Evolutionary conservation across 2,329 filamentous ascomycete species (phyloP).

Genomic region (Calycina herbarum): DNA sequence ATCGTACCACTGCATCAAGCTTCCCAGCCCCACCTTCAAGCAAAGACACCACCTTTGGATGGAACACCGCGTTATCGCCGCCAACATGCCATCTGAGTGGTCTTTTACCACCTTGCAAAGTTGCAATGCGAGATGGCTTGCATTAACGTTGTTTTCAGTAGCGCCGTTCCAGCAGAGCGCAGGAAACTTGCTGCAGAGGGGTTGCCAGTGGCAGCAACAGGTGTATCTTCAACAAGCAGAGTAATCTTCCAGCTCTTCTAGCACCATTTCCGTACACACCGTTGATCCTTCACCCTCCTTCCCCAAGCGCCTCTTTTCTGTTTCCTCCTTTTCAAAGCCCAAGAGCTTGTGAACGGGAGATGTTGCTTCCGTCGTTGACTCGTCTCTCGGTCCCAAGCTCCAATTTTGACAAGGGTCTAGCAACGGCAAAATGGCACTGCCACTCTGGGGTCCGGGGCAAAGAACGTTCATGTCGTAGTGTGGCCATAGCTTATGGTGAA

Average conservation of each 20-base stretch:
- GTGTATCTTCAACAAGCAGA: not conserved
- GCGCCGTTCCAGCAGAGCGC: not conserved
- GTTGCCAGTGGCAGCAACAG: not conserved
- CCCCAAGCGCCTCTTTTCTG: not conserved
- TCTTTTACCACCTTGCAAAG: not conserved
- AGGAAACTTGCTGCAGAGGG: not conserved
- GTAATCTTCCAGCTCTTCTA: not conserved
- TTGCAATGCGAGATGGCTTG: conserved; percentile 6
- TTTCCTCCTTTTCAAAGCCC: not conserved
- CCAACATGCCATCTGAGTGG: conserved; percentile 5
- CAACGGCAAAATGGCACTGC: conserved; percentile 15
- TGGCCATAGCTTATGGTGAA: not conserved
- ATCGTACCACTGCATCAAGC: not conserved
- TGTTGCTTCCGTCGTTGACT: conserved; percentile 10
- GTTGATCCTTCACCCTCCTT: not conserved
- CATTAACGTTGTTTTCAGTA: conserved; percentile 5
- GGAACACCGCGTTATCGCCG: conserved; percentile 14
- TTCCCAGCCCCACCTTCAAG: not conserved
- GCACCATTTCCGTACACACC: not conserved
- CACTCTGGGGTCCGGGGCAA: conserved; percentile 3
- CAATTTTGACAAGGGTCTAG: conserved; percentile 11
- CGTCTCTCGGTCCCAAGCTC: not conserved
- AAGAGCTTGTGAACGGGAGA: conserved; percentile 7
- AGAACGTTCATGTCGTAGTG: not conserved
- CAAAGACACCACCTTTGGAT: not conserved